Base-by-base conservation (phyloP, 2,329 filamentous ascomycete genomes). In the Fusarium stilboides region DNA sequence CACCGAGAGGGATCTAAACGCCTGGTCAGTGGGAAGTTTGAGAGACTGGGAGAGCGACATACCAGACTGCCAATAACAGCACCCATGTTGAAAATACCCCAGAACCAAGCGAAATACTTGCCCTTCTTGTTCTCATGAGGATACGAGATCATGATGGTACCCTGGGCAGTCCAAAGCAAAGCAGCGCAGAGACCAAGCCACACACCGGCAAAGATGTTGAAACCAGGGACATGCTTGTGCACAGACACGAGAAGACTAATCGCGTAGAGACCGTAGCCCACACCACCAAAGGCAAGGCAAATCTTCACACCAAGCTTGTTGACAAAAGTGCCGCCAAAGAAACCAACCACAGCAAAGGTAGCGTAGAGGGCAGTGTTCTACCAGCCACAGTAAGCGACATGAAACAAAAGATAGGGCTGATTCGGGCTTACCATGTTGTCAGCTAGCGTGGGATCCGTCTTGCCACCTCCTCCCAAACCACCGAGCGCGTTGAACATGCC, bases 1-100 rank as follows among this genome's bases (percentile, higher is more conserved):
- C 58, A 8, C 72, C 72, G 1, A 74, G 62, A 78, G 85, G 67
- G 80, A 85, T 81, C 92, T 80, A 75, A 91, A 64, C 92, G 89
- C 62, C 58, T n/a, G 12, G 28, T 59, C n/a, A 68, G 54, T 10
- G 15, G 4, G 12, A 22, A 33, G 5, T 8, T 2, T 5, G 1
- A 3, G 3, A 1, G 1, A 3, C 7, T 33, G 5, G 19, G 24
- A 14, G 31, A 9, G 12, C 6, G 28, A 75, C 80, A 69, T 78
- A 85, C 81, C 76, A 90, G 79, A 74, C 91, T 90, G 65, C 94
- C 94, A 79, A 98, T 93, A 64, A 97, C 94, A 75, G 90, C 94
- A 70, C 94, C 94, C 64, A 96, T 80, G 80, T 97, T 97, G 86
- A 97, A 98, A 76, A 98, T 97, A 77, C 94, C 90, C 94, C 94